Evolutionary conservation across 1,284 basidiomycete genomes (phyloP), one percentile per base, ranked within the genome.

Genomic region (Thecaphora thlaspeos): DNA sequence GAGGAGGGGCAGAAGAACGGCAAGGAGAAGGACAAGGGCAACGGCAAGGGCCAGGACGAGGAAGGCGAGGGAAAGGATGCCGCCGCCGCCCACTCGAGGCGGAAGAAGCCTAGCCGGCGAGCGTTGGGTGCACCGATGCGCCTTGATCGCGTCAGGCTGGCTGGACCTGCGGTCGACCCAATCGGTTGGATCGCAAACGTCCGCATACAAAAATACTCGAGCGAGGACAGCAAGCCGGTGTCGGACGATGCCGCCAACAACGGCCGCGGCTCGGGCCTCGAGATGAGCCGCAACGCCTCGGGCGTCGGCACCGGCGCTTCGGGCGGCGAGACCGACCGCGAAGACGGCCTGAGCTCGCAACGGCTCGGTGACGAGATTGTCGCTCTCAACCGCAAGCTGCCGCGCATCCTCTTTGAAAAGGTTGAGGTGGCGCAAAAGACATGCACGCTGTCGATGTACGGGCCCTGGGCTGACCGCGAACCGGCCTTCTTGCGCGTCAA

Each of bases 401-500:
- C 63, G 0, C 50, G 60, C 19, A 61, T 68, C 28, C 48, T 64
- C 0, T 69, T 75, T 41, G 74, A 76, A 45, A 60, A 63, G 22
- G 64, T 73, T 34, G 74, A 76, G 38, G 52, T 76, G 2, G 68
- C 66, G 2, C 50, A 61, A 19, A 68, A 69, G 18, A 55, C 56
- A 30, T 71, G 68, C 42, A 71, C 68, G 8, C 46, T 73, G 9
- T 61, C 60, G 9, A 59, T 75, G 42, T 73, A 75, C 43, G 75
- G 75, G 0, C 75, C 74, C 0, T 76, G 75, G 74, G 71, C 65
- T 3, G 58, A 70, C 24, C 52, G 61, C 43, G 54, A 57, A 30
- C 63, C 64, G 7, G 70, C 67, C 1, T 76, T 72, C 45, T 22
- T 77, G 34, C 72, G 75, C 12, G 58, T 76, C 43, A 49, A 53